Base-by-base conservation (phyloP, 75 land plant species). In the Cunninghamia lanceolata region DNA sequence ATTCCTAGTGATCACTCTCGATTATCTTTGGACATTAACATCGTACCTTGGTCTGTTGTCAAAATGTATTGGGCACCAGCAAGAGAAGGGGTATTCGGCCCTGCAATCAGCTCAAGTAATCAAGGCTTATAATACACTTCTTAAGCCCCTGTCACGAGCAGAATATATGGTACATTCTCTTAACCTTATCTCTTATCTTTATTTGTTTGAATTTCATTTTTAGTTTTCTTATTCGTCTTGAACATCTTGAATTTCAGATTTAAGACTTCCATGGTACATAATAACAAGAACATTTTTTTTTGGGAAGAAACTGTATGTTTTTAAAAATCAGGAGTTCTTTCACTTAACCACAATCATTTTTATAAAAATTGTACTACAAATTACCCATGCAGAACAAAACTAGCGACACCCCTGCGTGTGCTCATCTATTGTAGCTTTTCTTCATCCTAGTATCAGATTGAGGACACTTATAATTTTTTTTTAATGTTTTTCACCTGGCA, bases 101-200 rank as follows among this genome's bases (percentile, higher is more conserved):
- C 95, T 94, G 82, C 96, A 95, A 83, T 97, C 99, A 75, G 94
- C 94, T 74, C 90, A 91, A 32, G 99, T 97, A 25, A 97, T 93
- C 36, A 91, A 93, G 88, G 98, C 98, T 32, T 97, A 96, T 78
- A 89, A 90, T 34, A 93, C 94, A 3, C 94, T 97, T 28, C 87
- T 86, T 38, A 92, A 93, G 78, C 95, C 98, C 16, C 85, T 96
- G 85, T 89, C 92, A 10, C 89, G 99, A 76, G 99, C 99, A 76
- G 88, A 87, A 52, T 97, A 96, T 76, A 79, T 97, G 89, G 99
- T 97, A 89, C 83, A 82, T 17, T 21, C n/a, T 32, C 34, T 40
- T n/a, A 43, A 35, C 45, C 13, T 40, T 11, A 7, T 4, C 4
- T 2, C 5, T 21, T 83, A 19, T 43, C 38, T 46, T 45, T 43